Conservation (phyloP, 192 early-diverging fungal species). For the Geosiphon pyriformis region DNA sequence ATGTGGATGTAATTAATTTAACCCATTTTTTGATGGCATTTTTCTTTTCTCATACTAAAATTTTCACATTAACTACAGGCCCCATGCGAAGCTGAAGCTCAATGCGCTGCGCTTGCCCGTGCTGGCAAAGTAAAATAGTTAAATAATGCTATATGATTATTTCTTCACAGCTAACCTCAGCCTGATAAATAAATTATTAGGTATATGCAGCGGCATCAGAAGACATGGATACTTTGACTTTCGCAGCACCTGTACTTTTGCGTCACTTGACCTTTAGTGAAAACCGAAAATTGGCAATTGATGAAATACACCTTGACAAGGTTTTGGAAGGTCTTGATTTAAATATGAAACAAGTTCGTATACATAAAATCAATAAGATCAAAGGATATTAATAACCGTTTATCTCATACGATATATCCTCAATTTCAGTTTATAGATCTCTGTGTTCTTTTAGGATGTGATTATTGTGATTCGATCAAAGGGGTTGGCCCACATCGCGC, state of each 20-base stretch:
- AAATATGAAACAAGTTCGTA: slow-evolving; percentile 60
- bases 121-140: slow-evolving; percentile 59
- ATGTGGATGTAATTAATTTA: slow-evolving; percentile 55
- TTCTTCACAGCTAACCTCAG: neutral
- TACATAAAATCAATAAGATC: neutral
- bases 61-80: slow-evolving; percentile 46
- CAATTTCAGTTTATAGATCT: slow-evolving; percentile 85
- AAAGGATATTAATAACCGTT: neutral
- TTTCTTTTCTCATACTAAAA: neutral
- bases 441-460: slow-evolving; percentile 95
- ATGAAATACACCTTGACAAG: slow-evolving; percentile 79
- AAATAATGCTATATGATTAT: neutral
- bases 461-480: slow-evolving; percentile 93
- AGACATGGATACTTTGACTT: slow-evolving; percentile 98
- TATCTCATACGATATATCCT: neutral
- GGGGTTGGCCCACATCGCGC: slow-evolving; percentile 89
- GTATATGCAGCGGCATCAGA: slow-evolving; percentile 95
- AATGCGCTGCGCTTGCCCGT: slow-evolving; percentile 89
- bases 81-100: slow-evolving; percentile 96
- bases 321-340: slow-evolving; percentile 76
- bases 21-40: neutral
- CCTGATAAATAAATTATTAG: slow-evolving; percentile 17
- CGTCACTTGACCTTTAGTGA: slow-evolving; percentile 93
- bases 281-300: slow-evolving; percentile 83
- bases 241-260: slow-evolving; percentile 82